Percentiles rank a stretch among this genome's conserved stretches.
Evolutionary conservation across 1,284 basidiomycete genomes (phyloP).

Genomic region (Trametes hirsuta): DNA sequence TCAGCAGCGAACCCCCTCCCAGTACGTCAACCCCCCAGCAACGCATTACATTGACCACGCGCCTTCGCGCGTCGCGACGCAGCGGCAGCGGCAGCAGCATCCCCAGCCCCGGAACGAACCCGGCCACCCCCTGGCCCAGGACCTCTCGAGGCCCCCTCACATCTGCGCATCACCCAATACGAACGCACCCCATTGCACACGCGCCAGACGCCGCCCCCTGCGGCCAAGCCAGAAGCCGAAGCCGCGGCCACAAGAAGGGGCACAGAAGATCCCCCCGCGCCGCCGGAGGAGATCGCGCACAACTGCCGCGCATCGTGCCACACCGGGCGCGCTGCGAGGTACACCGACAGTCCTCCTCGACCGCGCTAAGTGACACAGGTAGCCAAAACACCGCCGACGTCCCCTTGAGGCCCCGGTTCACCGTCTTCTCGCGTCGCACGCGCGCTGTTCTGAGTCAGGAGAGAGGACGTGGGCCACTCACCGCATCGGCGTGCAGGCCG

Average conservation of each 20-base stretch:
- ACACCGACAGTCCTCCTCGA: no score
- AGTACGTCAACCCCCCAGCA: slow-evolving; percentile 23
- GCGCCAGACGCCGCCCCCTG: background rate
- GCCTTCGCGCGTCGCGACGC: background rate
- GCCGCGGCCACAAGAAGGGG: background rate
- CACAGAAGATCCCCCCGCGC: slow-evolving; percentile 2
- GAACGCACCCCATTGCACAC: background rate
- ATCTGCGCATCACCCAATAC: background rate
- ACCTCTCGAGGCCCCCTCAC: background rate
- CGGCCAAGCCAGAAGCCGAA: slow-evolving; percentile 16
- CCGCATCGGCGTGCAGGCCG: slow-evolving; percentile 64
- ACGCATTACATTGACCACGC: slow-evolving; percentile 3
- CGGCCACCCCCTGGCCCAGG: background rate
- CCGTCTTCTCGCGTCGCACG: background rate
- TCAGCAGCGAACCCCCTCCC: slow-evolving; percentile 20
- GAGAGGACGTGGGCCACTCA: slow-evolving; percentile 42
- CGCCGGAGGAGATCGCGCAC: slow-evolving; percentile 2
- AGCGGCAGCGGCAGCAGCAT: background rate
- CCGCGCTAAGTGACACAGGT: no score
- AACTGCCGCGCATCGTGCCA: background rate
- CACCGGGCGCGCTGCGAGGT: background rate
- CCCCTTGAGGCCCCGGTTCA: background rate
- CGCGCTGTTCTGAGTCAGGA: slow-evolving; percentile 2
- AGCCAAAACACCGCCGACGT: background rate
- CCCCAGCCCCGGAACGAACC: background rate